A percentile compares a stretch with the other conserved stretches of the same genome.
Evolutionary conservation across 768 basidiomycete genomes (phyloP).

Genomic region (Myochromella boudieri): DNA sequence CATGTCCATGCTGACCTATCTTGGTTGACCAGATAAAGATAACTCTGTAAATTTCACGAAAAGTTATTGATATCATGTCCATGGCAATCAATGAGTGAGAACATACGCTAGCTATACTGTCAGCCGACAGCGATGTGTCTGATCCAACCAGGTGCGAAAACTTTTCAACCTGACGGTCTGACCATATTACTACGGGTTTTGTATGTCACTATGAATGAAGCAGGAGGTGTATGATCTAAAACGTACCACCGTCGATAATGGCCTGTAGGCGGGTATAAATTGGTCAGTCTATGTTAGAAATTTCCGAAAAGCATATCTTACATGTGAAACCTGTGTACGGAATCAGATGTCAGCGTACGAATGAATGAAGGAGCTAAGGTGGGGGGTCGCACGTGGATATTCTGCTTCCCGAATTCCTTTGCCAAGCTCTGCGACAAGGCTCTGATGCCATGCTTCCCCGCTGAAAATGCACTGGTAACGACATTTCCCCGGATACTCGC

Average conservation of each 20-base stretch:
- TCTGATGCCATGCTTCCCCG: slow-evolving; percentile 61
- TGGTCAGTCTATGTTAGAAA: slow-evolving; percentile 38
- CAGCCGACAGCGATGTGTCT: slow-evolving; percentile 50
- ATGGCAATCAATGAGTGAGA: neutral
- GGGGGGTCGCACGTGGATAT: slow-evolving; percentile 65
- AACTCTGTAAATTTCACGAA: slow-evolving; percentile 52
- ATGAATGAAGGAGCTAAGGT: slow-evolving; percentile 31
- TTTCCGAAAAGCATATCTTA: neutral
- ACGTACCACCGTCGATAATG: slow-evolving; percentile 62
- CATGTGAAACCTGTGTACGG: slow-evolving; percentile 35
- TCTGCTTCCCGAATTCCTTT: slow-evolving; percentile 71
- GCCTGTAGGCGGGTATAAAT: slow-evolving; percentile 57
- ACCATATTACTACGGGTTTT: slow-evolving; percentile 28
- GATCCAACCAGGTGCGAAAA: slow-evolving; percentile 40
- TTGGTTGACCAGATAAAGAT: slow-evolving; percentile 66
- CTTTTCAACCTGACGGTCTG: slow-evolving; percentile 24
- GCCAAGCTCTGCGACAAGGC: slow-evolving; percentile 66
- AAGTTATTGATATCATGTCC: neutral
- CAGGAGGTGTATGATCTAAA: neutral
- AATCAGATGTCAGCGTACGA: slow-evolving; percentile 30
- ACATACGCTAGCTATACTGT: slow-evolving; percentile 65
- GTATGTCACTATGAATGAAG: neutral
- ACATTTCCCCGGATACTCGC: slow-evolving; percentile 63
- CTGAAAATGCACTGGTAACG: slow-evolving; percentile 60
- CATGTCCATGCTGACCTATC: slow-evolving; percentile 75